phyloP scores from a whole-genome alignment of 2,329 filamentous ascomycete genomes.

The Botrytis fabae region DNA sequence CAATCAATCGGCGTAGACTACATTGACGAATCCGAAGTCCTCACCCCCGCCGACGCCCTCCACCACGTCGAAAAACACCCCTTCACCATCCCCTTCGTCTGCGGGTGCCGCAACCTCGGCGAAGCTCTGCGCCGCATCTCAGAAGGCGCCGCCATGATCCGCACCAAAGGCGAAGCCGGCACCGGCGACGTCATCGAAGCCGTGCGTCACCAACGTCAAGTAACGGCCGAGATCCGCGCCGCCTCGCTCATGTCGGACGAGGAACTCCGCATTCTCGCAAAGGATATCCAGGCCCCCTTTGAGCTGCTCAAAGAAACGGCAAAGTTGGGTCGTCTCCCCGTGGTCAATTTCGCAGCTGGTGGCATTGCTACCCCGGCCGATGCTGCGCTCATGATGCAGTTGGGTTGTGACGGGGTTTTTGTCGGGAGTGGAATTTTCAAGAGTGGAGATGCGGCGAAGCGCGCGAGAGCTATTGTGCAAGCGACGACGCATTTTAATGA shows the following conservation, averaged over 20 bases:
- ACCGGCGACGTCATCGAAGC: slow-evolving; percentile 97
- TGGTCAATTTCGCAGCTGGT: slow-evolving; percentile 98
- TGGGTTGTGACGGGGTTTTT: slow-evolving; percentile 97
- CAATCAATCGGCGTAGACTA: slow-evolving; percentile 95
- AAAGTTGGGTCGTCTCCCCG: slow-evolving; percentile 81
- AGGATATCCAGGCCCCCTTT: slow-evolving; percentile 77
- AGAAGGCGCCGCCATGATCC: slow-evolving; percentile 97
- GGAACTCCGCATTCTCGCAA: slow-evolving; percentile 75
- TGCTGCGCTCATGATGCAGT: slow-evolving; percentile 97
- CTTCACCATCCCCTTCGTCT: slow-evolving; percentile 89
- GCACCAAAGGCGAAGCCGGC: slow-evolving; percentile 96
- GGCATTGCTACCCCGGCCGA: slow-evolving; percentile 98
- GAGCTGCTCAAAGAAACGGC: slow-evolving; percentile 83
- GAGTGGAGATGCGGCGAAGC: slow-evolving; percentile 83
- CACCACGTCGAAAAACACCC: slow-evolving; percentile 88
- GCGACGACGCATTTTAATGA: slow-evolving; percentile 91
- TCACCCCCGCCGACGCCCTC: slow-evolving; percentile 87
- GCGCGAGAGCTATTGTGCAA: slow-evolving; percentile 91
- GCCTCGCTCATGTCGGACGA: slow-evolving; percentile 66
- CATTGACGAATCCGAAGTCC: slow-evolving; percentile 96
- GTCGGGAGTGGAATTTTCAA: slow-evolving; percentile 98
- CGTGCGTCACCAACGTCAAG: slow-evolving; percentile 91
- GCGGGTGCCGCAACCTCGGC: slow-evolving; percentile 90
- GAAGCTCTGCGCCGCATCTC: slow-evolving; percentile 88
- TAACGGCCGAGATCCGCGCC: slow-evolving; percentile 77